Conservation (phyloP, 1,284 basidiomycete species). For the Xerocomus cyaneibrunnescens region DNA sequence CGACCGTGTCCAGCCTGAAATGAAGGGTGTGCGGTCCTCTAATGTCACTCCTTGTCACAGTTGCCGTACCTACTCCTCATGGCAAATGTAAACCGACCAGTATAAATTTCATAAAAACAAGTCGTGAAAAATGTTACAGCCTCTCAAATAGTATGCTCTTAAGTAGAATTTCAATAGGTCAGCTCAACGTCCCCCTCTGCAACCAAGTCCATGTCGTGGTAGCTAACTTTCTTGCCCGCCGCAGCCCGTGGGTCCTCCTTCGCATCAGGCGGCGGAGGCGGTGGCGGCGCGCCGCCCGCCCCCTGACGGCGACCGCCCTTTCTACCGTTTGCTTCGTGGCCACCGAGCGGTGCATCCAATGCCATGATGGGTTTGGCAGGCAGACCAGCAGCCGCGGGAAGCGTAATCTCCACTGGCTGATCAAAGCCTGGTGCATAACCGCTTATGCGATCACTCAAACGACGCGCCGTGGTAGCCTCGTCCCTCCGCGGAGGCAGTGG, state of each 20-base stretch:
- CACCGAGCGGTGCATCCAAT: conserved; percentile 54
- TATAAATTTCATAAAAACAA: conserved; percentile 32
- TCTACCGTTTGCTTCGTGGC: conserved; percentile 37
- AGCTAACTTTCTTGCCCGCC: conserved; percentile 77
- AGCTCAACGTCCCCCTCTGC: conserved; percentile 84
- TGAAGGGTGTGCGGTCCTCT: conserved; percentile 21
- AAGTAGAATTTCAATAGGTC: conserved; percentile 55
- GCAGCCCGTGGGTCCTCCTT: conserved; percentile 86
- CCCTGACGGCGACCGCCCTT: conserved; percentile 39
- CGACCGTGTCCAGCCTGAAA: conserved; percentile 28
- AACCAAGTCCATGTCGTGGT: conserved; percentile 86
- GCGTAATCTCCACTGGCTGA: conserved; percentile 41
- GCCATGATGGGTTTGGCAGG: conserved; percentile 72
- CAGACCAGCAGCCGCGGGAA: conserved; percentile 66
- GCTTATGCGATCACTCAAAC: conserved; percentile 74
- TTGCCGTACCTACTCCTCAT: conserved; percentile 30
- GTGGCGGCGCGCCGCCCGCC: conserved; percentile 48
- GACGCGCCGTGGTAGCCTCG: conserved; percentile 53
- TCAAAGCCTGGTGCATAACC: conserved; percentile 62
- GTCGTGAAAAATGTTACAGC: conserved; percentile 16
- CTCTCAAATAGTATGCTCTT: conserved; percentile 27
- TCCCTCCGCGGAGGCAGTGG: conserved; percentile 52
- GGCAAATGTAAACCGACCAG: conserved; percentile 20
- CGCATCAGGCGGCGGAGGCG: conserved; percentile 78
- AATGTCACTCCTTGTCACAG: conserved; percentile 34